phyloP scores from a whole-genome alignment of 2,329 filamentous ascomycete genomes.

The Colletotrichum somersetense region DNA sequence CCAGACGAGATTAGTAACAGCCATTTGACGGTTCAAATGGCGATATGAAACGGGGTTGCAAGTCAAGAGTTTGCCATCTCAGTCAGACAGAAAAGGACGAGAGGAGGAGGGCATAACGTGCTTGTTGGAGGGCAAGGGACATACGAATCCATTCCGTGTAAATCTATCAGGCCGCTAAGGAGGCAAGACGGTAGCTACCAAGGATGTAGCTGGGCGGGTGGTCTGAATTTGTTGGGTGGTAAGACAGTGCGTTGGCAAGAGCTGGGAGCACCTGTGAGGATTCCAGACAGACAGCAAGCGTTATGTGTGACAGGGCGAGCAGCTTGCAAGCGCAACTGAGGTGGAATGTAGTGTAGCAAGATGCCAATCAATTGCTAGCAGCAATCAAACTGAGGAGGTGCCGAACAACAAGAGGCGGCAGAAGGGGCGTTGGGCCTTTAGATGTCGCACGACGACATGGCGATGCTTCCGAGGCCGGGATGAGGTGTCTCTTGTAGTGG shows the following conservation, averaged over 20 bases:
- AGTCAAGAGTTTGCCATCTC: not conserved
- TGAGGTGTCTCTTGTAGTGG: constrained; percentile 1
- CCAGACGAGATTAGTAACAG: constrained; percentile 37
- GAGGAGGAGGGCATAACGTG: not conserved
- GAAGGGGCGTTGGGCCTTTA: constrained; percentile 27
- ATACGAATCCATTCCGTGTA: constrained; percentile 34
- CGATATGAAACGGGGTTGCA: not conserved
- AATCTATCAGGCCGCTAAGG: not conserved
- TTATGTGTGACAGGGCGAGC: constrained; percentile 8
- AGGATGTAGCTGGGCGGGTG: not conserved
- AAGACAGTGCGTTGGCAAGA: constrained; percentile 24
- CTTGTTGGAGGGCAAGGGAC: constrained; percentile 28
- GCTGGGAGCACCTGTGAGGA: constrained; percentile 8
- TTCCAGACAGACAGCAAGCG: not conserved
- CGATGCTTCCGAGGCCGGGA: constrained; percentile 25
- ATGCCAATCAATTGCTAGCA: constrained; percentile 4
- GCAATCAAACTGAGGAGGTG: constrained; percentile 7
- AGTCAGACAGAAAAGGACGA: not conserved
- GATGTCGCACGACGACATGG: constrained; percentile 32
- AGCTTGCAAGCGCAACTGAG: not conserved
- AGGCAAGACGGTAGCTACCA: constrained; percentile 19
- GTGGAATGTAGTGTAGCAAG: constrained; percentile 9
- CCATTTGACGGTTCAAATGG: constrained; percentile 16
- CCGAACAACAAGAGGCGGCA: not conserved
- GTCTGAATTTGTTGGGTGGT: constrained; percentile 11